Conservation (phyloP, 2,329 filamentous ascomycete genomes). For the Xylaria sp. region DNA sequence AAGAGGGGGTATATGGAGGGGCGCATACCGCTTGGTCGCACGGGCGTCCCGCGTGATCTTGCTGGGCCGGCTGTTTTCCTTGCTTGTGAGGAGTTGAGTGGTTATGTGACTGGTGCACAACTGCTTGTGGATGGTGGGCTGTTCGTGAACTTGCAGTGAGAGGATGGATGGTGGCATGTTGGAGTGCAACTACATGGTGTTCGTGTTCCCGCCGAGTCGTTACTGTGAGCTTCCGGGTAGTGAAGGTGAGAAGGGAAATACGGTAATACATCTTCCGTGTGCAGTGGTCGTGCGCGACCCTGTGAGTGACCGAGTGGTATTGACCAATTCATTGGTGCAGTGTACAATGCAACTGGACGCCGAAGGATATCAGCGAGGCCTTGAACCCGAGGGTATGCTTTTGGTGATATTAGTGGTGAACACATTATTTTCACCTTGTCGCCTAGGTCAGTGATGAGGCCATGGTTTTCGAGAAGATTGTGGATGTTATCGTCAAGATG, state of each 20-base stretch:
- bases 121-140: constrained; percentile 87
- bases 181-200: background rate
- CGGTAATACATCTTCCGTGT: background rate
- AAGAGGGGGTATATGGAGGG: constrained; percentile 85
- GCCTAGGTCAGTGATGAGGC: background rate
- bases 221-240: background rate
- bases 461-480: background rate
- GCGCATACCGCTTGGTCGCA: constrained; percentile 80
- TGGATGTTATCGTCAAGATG: background rate
- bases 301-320: background rate
- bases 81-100: constrained; percentile 80
- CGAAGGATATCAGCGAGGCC: background rate
- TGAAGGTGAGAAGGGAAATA: background rate
- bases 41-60: constrained; percentile 78
- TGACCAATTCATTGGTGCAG: background rate
- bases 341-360: background rate
- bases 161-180: background rate
- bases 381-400: background rate
- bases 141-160: constrained; percentile 86
- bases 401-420: background rate
- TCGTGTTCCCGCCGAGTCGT: background rate
- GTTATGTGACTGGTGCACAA: constrained; percentile 85
- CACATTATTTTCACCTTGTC: background rate
- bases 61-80: constrained; percentile 88
- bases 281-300: background rate